A percentile compares a stretch with the other conserved stretches of the same genome.
Evolutionary conservation across 1,284 basidiomycete genomes (phyloP).

Genomic region (Moesziomyces parantarcticus): DNA sequence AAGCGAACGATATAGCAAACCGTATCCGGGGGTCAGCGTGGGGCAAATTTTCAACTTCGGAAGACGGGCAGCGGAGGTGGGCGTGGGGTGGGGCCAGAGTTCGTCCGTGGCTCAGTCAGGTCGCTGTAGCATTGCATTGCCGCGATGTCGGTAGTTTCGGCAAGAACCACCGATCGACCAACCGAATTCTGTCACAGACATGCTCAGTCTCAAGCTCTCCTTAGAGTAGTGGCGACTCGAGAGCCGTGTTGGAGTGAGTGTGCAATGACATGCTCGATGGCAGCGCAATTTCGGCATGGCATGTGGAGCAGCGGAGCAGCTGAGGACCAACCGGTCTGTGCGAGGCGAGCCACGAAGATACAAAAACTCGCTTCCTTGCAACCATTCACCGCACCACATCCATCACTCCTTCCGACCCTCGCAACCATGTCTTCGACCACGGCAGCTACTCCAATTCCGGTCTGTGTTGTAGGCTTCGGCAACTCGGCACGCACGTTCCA

Average conservation of each 20-base stretch:
- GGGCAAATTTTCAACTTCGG: background rate
- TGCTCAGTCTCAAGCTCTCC: no score
- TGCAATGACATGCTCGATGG: no score
- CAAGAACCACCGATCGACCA: no score
- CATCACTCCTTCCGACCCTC: background rate
- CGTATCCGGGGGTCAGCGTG: background rate
- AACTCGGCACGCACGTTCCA: conserved; percentile 64
- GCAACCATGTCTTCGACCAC: background rate
- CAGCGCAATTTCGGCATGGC: no score
- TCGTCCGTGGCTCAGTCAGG: background rate
- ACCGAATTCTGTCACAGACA: no score
- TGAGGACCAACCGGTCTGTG: no score
- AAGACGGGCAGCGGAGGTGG: no score
- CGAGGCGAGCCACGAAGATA: background rate
- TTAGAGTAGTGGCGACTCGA: no score
- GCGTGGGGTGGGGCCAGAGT: background rate
- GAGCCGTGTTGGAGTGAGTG: no score
- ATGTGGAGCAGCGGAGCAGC: no score
- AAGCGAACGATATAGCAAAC: no score
- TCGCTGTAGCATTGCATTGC: conserved; percentile 1
- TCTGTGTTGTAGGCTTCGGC: conserved; percentile 62
- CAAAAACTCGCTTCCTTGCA: background rate
- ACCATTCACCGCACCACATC: background rate
- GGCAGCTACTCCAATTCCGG: conserved; percentile 44
- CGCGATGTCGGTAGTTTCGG: background rate